Evolutionary conservation across 2,329 filamentous ascomycete genomes (phyloP).

Genomic region (Bipolaris cookei): DNA sequence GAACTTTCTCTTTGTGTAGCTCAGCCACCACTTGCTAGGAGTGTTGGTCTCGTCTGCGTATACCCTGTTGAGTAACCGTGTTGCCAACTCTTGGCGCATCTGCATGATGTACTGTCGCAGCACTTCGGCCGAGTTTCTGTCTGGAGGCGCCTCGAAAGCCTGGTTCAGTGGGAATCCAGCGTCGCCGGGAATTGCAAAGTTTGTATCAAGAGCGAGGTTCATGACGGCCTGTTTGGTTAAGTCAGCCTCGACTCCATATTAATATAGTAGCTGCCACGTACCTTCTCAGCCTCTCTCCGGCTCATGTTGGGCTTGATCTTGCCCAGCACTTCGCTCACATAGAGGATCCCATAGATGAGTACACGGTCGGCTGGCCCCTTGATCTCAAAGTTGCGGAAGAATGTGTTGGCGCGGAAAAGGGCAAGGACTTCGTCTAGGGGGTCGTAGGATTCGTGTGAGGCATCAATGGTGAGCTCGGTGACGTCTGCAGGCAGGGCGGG

Average conservation of each 20-base stretch:
- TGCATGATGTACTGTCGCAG: slow-evolving; percentile 89
- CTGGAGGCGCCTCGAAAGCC: slow-evolving; percentile 88
- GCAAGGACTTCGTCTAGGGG: slow-evolving; percentile 91
- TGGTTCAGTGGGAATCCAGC: slow-evolving; percentile 93
- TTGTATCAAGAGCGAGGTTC: slow-evolving; percentile 87
- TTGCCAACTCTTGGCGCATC: slow-evolving; percentile 88
- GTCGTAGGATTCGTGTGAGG: slow-evolving; percentile 92
- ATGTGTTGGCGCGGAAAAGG: slow-evolving; percentile 96
- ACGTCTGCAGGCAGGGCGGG: slow-evolving; percentile 61
- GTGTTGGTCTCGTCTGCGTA: slow-evolving; percentile 73
- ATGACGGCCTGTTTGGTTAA: slow-evolving; percentile 69
- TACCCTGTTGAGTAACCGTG: slow-evolving; percentile 80
- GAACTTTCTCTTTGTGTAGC: slow-evolving; percentile 98
- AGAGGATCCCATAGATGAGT: slow-evolving; percentile 95
- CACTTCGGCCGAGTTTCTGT: slow-evolving; percentile 87
- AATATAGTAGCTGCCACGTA: slow-evolving; percentile 28
- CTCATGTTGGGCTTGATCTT: slow-evolving; percentile 81
- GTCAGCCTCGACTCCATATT: slow-evolving; percentile 1
- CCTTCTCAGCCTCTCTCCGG: slow-evolving; percentile 70
- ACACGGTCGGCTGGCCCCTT: slow-evolving; percentile 93
- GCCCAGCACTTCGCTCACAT: slow-evolving; percentile 85
- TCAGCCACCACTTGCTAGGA: slow-evolving; percentile 90
- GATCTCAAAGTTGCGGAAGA: slow-evolving; percentile 99
- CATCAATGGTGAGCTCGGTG: slow-evolving; percentile 68
- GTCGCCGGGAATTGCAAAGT: slow-evolving; percentile 94